Percentiles rank a stretch among this genome's conserved stretches.
Evolutionary conservation across 306 rosid genomes (phyloP).

Genomic region (Luffa aegyptiaca): DNA sequence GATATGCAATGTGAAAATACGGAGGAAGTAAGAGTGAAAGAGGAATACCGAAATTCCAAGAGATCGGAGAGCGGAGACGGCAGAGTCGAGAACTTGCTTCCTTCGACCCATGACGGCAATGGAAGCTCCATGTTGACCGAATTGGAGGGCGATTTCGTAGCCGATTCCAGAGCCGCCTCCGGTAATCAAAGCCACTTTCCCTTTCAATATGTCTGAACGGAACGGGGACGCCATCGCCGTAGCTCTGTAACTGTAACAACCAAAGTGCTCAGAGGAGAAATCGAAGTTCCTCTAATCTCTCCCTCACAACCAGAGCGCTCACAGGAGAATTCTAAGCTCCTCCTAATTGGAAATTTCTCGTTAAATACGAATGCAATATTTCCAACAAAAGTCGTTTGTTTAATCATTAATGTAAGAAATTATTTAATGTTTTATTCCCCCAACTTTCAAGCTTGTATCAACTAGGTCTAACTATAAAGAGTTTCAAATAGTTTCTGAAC

Average conservation of each 20-base stretch:
- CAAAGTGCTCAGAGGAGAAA: background rate
- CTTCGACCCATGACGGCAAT: slow-evolving; percentile 90
- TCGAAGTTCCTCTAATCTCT: background rate
- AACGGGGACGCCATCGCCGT: slow-evolving; percentile 52
- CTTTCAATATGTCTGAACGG: slow-evolving; percentile 41
- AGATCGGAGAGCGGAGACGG: slow-evolving; percentile 58
- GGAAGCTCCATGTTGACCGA: slow-evolving; percentile 88
- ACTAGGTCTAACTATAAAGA: no score
- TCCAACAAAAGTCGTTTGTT: no score
- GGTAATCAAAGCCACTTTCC: slow-evolving; percentile 72
- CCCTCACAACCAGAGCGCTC: background rate
- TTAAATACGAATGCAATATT: no score
- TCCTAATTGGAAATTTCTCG: no score
- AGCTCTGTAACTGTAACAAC: background rate
- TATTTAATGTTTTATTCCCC: no score
- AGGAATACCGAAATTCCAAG: slow-evolving; percentile 44
- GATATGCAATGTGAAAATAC: background rate
- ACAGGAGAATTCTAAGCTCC: no score
- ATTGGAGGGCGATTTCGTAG: slow-evolving; percentile 55
- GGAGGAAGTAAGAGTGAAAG: background rate
- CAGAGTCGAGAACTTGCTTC: slow-evolving; percentile 51
- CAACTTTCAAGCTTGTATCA: no score
- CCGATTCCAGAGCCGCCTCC: slow-evolving; percentile 98
- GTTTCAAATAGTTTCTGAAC: no score
- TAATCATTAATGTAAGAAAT: no score